Percentiles rank a stretch among this genome's conserved stretches.
Evolutionary conservation across 306 rosid genomes (phyloP).

Genomic region (Cicer bijugum): DNA sequence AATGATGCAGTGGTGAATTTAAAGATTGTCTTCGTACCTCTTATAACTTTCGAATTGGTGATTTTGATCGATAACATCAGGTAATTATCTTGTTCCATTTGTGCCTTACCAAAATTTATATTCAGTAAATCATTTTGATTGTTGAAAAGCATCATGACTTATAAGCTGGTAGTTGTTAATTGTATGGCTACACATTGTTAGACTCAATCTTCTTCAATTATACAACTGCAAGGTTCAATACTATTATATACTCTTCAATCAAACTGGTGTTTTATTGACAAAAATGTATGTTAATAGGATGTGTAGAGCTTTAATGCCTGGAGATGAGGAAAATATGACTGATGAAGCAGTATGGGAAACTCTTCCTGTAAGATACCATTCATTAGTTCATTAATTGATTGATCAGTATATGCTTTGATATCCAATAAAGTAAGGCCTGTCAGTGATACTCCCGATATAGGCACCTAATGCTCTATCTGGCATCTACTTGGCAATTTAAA

Average conservation of each 20-base stretch:
- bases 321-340: slow-evolving; percentile 80
- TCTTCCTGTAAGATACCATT: slow-evolving; percentile 81
- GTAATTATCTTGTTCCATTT: slow-evolving; percentile 45
- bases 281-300: slow-evolving; percentile 60
- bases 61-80: slow-evolving; percentile 91
- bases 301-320: slow-evolving; percentile 95
- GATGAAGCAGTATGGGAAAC: slow-evolving; percentile 98
- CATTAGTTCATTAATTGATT: slow-evolving; percentile 42
- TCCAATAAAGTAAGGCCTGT: slow-evolving; percentile 5
- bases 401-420: slow-evolving; percentile 25
- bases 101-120: background rate
- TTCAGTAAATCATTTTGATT: slow-evolving; percentile 19
- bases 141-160: slow-evolving; percentile 18
- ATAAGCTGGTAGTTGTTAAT: slow-evolving; percentile 12
- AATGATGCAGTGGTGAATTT: slow-evolving; percentile 70
- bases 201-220: slow-evolving; percentile 2
- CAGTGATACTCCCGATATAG: background rate
- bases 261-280: slow-evolving; percentile 33
- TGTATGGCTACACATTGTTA: slow-evolving; percentile 22
- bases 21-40: slow-evolving; percentile 84
- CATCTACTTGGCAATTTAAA: slow-evolving; percentile 12
- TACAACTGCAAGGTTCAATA: slow-evolving; percentile 14
- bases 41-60: slow-evolving; percentile 70
- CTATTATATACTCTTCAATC: slow-evolving; percentile 30
- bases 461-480: background rate